A percentile compares a stretch with the other conserved stretches of the same genome.
Evolutionary conservation across 345 rosid genomes (phyloP).

Genomic region (Lenwebbia sp.): DNA sequence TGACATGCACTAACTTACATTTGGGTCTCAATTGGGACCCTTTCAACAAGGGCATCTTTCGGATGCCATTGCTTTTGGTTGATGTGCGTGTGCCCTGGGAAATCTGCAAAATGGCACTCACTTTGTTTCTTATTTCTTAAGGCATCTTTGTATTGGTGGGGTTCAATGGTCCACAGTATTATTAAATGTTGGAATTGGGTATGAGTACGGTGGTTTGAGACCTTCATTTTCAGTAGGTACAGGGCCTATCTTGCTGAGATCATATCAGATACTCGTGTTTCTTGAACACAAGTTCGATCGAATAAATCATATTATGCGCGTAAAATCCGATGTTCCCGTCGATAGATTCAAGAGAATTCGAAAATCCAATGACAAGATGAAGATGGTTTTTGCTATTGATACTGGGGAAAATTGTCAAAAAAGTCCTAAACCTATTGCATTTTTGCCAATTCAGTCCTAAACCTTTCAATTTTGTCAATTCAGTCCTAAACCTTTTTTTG

Average conservation of each 20-base stretch:
- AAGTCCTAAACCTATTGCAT: too few relatives aligned
- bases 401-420: too few relatives aligned
- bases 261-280: background rate
- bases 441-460: too few relatives aligned
- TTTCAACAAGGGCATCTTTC: background rate
- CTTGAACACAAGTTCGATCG: background rate
- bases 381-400: background rate
- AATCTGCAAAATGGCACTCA: background rate
- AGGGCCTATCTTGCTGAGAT: background rate
- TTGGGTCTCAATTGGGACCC: slow-evolving; percentile 7
- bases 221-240: background rate
- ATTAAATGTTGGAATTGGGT: background rate
- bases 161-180: background rate
- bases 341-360: too few relatives aligned
- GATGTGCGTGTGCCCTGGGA: background rate
- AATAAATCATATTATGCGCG: background rate
- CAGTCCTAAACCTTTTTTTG: too few relatives aligned
- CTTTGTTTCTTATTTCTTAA: background rate
- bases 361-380: too few relatives aligned
- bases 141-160: background rate
- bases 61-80: background rate
- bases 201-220: background rate
- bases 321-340: background rate
- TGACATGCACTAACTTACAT: slow-evolving; percentile 7
- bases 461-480: too few relatives aligned